Conservation (phyloP, 495 filamentous ascomycete species). For the Aspergillus homomorphus region DNA sequence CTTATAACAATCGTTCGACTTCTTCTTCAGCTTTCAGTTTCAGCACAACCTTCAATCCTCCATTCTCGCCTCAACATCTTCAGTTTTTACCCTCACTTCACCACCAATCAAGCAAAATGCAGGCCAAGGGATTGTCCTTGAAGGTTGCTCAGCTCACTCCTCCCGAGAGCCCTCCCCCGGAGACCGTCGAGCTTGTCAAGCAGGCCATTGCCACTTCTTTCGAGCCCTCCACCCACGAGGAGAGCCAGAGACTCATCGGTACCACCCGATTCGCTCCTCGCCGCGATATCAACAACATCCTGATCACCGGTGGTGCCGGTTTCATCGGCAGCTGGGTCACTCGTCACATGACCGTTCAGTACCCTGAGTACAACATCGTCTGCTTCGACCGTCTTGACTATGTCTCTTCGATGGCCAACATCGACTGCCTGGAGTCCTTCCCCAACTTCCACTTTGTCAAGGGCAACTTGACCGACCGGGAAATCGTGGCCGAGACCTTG, state of each 20-base stretch:
- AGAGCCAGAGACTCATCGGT: neutral
- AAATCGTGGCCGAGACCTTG: constrained; percentile 57
- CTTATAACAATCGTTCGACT: no score
- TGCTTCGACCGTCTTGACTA: constrained; percentile 78
- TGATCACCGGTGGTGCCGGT: constrained; percentile 9
- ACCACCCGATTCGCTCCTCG: neutral
- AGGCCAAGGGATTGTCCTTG: no score
- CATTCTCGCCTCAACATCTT: no score
- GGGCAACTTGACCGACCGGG: constrained; percentile 63
- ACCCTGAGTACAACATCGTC: constrained; percentile 67
- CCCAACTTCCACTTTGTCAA: constrained; percentile 73
- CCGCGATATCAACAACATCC: constrained; percentile 6
- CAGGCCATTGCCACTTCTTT: no score
- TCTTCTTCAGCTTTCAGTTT: no score
- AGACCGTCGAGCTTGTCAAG: no score
- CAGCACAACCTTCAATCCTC: no score
- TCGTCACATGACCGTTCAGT: constrained; percentile 64
- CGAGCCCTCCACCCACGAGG: neutral
- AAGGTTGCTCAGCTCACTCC: no score
- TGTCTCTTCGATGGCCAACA: constrained; percentile 70
- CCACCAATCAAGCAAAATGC: no score
- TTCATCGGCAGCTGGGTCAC: constrained; percentile 64
- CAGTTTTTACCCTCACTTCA: no score
- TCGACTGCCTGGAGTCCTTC: constrained; percentile 52
- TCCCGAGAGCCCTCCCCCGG: no score